Percentiles rank a stretch among this genome's conserved stretches.
phyloP scores from a whole-genome alignment of 352 stramenopile species.

The Pythium phragmitis region DNA sequence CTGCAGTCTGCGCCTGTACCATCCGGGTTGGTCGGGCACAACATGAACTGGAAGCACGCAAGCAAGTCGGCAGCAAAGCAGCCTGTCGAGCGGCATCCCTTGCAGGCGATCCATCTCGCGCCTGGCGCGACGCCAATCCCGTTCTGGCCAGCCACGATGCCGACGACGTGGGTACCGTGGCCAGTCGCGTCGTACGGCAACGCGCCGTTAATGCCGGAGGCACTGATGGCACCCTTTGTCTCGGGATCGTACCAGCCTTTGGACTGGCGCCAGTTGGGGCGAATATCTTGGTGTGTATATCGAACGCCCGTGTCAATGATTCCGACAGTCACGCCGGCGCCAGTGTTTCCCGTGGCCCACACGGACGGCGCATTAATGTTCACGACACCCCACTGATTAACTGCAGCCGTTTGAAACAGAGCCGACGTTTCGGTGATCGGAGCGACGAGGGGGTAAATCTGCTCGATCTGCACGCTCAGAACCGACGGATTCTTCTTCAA shows the following conservation, averaged over 20 bases:
- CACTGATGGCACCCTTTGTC: constrained; percentile 1
- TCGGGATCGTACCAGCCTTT: constrained; percentile 33
- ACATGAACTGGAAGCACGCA: constrained; percentile 34
- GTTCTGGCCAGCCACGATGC: constrained; percentile 4
- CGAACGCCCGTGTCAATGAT: constrained; percentile 35
- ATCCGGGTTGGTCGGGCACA: constrained; percentile 29
- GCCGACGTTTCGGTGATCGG: constrained; percentile 24
- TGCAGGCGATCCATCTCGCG: constrained; percentile 21
- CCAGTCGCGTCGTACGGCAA: constrained; percentile 29
- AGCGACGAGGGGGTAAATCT: constrained; percentile 35
- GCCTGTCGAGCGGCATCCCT: constrained; percentile 15
- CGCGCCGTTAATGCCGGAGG: neutral
- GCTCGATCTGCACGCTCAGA: constrained; percentile 38
- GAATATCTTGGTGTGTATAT: constrained; percentile 22
- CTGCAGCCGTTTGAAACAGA: constrained; percentile 28
- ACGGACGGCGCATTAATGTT: constrained; percentile 19
- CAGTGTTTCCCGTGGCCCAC: constrained; percentile 27
- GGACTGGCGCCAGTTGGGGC: constrained; percentile 3
- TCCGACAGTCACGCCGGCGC: constrained; percentile 25
- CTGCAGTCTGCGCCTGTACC: constrained; percentile 21
- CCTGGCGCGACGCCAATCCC: constrained; percentile 23
- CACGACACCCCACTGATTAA: constrained; percentile 24
- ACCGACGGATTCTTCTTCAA: constrained; percentile 40
- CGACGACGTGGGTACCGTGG: constrained; percentile 27
- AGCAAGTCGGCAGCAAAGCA: constrained; percentile 30